Evolutionary conservation across 495 filamentous ascomycete genomes (phyloP).

Genomic region (Penicillium robsamsonii): DNA sequence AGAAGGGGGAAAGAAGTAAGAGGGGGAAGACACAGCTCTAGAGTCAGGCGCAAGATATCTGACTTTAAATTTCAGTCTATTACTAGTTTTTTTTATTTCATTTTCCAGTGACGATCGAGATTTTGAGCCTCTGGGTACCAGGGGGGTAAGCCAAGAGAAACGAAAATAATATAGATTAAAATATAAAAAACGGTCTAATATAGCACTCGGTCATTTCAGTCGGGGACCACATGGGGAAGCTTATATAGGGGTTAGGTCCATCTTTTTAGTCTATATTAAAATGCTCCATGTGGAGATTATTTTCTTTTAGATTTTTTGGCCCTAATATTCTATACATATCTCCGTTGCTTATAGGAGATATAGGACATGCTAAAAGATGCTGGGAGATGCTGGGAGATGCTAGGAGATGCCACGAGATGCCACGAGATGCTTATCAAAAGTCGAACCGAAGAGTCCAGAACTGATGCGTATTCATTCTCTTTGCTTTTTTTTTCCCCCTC

Average conservation of each 20-base stretch:
- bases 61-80: constrained; percentile 4
- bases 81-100: background rate
- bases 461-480: background rate
- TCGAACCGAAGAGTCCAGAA: background rate
- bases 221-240: constrained; percentile 7
- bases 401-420: too few species aligned
- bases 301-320: background rate
- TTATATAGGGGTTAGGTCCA: constrained; percentile 7
- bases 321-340: too few species aligned
- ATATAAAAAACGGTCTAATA: constrained; percentile 3
- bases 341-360: too few species aligned
- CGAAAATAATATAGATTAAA: background rate
- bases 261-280: background rate
- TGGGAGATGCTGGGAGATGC: too few species aligned
- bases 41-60: constrained; percentile 7
- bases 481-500: background rate
- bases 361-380: too few species aligned
- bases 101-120: constrained; percentile 23
- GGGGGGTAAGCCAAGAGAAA: constrained; percentile 4
- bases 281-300: constrained; percentile 1
- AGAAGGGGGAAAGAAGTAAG: background rate
- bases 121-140: constrained; percentile 30
- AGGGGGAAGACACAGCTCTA: background rate
- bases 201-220: constrained; percentile 6
- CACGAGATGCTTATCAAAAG: background rate